Percentiles rank a stretch among this genome's conserved stretches.
phyloP scores from a whole-genome alignment of 495 filamentous ascomycete species.

The Neurospora intermedia region DNA sequence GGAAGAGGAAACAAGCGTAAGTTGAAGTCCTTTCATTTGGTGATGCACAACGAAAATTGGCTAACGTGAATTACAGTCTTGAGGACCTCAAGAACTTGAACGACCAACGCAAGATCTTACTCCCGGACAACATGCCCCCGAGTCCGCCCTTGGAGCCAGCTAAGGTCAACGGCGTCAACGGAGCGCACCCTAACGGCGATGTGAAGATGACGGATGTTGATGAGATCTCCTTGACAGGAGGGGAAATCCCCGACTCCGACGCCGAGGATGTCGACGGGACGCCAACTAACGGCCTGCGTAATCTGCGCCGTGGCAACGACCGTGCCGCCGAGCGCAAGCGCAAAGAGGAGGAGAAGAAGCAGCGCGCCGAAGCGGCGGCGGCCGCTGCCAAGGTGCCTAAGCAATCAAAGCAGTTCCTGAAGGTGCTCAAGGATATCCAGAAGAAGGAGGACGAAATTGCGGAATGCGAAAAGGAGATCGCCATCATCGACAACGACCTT shows the following conservation, averaged over 20 bases:
- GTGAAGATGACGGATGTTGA: slow-evolving; percentile 56
- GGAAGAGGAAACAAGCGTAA: slow-evolving; percentile 71
- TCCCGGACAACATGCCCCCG: slow-evolving; percentile 66
- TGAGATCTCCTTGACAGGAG: slow-evolving; percentile 36
- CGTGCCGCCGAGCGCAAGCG: slow-evolving; percentile 69
- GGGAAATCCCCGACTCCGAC: slow-evolving; percentile 44
- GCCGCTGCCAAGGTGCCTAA: slow-evolving; percentile 79
- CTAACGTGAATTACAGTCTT: slow-evolving; percentile 39
- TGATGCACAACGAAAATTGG: not conserved
- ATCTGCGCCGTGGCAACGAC: slow-evolving; percentile 66
- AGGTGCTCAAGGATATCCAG: slow-evolving; percentile 77
- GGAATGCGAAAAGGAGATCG: slow-evolving; percentile 74
- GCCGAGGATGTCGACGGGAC: slow-evolving; percentile 42
- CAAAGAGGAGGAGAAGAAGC: slow-evolving; percentile 74
- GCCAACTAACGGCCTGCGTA: slow-evolving; percentile 46
- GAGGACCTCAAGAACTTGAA: slow-evolving; percentile 75
- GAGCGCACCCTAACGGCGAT: slow-evolving; percentile 23
- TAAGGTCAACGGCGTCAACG: slow-evolving; percentile 26
- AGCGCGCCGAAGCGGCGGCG: slow-evolving; percentile 67
- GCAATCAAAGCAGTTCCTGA: slow-evolving; percentile 71
- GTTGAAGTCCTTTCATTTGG: slow-evolving; percentile 23
- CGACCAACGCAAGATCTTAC: slow-evolving; percentile 76
- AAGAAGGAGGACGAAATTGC: slow-evolving; percentile 69
- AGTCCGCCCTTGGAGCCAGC: slow-evolving; percentile 43
- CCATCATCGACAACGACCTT: slow-evolving; percentile 76